Evolutionary conservation across 345 rosid species (phyloP).

Genomic region (Draba incana): DNA sequence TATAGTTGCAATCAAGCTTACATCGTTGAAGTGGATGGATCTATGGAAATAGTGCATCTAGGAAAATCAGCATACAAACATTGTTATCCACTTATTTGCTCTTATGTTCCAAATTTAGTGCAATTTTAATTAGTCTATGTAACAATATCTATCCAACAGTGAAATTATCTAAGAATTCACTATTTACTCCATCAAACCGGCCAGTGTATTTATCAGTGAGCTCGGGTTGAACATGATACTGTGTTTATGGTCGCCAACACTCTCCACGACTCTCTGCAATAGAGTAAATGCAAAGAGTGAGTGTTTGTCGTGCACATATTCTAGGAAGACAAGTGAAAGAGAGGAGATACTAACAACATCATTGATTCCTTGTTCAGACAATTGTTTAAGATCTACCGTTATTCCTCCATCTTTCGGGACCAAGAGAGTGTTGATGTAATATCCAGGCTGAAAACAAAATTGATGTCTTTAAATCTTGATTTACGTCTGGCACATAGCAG

Average conservation of each 20-base stretch:
- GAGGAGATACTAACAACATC: conserved; percentile 58
- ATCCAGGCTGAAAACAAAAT: conserved; percentile 64
- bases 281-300: neutral
- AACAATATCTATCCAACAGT: too few species aligned
- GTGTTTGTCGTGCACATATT: conserved; percentile 1
- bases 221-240: conserved; percentile 67
- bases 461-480: neutral
- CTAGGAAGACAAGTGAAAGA: conserved; percentile 5
- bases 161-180: conserved; percentile 6
- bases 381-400: conserved; percentile 55
- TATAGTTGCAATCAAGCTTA: too few species aligned
- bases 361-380: conserved; percentile 68
- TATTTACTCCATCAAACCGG: conserved; percentile 43
- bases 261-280: conserved; percentile 68
- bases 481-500: neutral
- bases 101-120: too few species aligned
- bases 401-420: conserved; percentile 78
- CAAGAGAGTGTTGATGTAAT: conserved; percentile 76
- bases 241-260: conserved; percentile 56
- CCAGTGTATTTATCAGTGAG: conserved; percentile 67
- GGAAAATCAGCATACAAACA: too few species aligned
- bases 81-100: too few species aligned
- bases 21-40: too few species aligned
- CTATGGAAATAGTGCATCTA: too few species aligned
- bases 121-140: too few species aligned